Conservation (phyloP, 768 basidiomycete genomes). For the Amylocystis lapponica region DNA sequence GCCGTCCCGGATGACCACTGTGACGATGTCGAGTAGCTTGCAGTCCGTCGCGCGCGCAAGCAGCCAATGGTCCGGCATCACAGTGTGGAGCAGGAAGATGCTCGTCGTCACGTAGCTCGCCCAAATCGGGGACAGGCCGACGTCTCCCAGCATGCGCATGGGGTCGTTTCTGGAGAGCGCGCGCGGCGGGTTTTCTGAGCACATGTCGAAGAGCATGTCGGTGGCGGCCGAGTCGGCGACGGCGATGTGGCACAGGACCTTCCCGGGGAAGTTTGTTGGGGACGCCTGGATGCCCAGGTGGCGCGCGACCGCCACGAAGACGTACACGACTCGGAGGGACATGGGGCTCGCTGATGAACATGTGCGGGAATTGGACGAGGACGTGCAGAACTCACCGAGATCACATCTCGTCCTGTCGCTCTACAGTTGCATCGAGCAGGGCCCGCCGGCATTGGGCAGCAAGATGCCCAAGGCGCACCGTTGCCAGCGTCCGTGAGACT, state of each 20-base stretch:
- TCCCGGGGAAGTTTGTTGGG: slow-evolving; percentile 51
- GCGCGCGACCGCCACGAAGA: slow-evolving; percentile 49
- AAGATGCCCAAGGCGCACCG: no score
- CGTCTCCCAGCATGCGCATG: slow-evolving; percentile 7
- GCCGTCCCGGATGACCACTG: slow-evolving; percentile 17
- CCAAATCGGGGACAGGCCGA: slow-evolving; percentile 8
- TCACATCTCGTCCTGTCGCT: no score
- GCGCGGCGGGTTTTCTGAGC: slow-evolving; percentile 9
- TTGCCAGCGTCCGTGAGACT: no score
- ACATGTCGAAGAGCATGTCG: slow-evolving; percentile 43
- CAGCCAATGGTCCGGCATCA: slow-evolving; percentile 6
- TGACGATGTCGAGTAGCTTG: slow-evolving; percentile 17
- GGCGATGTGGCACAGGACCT: slow-evolving; percentile 48
- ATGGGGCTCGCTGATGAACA: slow-evolving; percentile 54
- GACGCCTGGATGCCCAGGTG: slow-evolving; percentile 47
- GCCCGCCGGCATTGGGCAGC: no score
- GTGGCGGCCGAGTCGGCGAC: slow-evolving; percentile 29
- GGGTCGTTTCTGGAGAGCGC: slow-evolving; percentile 11
- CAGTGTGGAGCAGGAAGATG: slow-evolving; percentile 13
- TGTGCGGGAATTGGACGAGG: slow-evolving; percentile 54
- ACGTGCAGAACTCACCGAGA: slow-evolving; percentile 35
- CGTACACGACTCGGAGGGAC: slow-evolving; percentile 50
- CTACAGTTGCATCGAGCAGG: no score
- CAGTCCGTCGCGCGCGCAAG: slow-evolving; percentile 6
- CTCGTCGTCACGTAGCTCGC: slow-evolving; percentile 17